Base-by-base conservation (phyloP, 192 early-diverging fungal genomes). In the Gigaspora rosea region DNA sequence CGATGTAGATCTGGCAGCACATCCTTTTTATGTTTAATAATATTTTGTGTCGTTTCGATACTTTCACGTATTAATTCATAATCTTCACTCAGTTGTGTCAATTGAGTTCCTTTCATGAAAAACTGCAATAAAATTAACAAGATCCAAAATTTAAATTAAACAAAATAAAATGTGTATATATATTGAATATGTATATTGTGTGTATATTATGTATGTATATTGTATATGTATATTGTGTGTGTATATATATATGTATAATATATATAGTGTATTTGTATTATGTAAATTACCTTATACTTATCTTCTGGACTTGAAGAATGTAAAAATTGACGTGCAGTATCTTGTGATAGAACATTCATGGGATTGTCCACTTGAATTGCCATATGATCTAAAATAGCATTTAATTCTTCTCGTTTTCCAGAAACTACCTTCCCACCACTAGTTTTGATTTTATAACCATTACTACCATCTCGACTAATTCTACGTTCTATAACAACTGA, bases 311-410 rank as follows among this genome's bases (percentile, higher is more conserved):
- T 92, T 51, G 90, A 93, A 58, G 90, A 90, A 41, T 90, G 89
- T 15, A 99, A 85, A 67, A 99, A 98, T 84, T 92, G 90, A 33
- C 94, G 88, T 9, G 97, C 96, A 7, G 92, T 91, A 71, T 98
- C 97, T 75, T 99, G 97, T 2, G 92, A 94, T 11, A 99, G 90
- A 16, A 97, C 90, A 71, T 93, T 94, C 79, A 99, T 87, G 10
- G 97, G 96, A 73, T 99, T 99, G 79, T 94, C 92, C 49, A 98
- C 91, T 75, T 94, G 90, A 56, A 99, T 97, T 8, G 87, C 89
- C 90, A 97, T 91, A 77, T 95, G 91, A 80, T 98, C 96, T 32
- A 86, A 88, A 48, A 99, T 94, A 0, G 89, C 88, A 3, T 84
- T 82, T 2, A 98, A 88, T 13, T 97, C 96, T 67, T 96, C 94